A percentile compares a stretch with the other conserved stretches of the same genome.
Evolutionary conservation across 768 basidiomycete species (phyloP).

Genomic region (Termitomyces eurrhizus): DNA sequence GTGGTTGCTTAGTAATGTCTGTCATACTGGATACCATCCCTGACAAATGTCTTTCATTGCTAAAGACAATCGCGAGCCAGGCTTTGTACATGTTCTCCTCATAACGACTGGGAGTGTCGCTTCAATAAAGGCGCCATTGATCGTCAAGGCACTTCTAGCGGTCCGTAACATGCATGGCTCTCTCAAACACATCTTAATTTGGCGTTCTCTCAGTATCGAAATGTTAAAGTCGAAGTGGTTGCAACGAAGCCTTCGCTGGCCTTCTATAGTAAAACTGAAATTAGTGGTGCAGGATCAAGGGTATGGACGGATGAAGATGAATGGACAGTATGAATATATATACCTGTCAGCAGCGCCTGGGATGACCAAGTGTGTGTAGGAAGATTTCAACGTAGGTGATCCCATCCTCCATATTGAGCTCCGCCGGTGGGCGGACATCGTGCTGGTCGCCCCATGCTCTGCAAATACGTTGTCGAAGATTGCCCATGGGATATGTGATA

Average conservation of each 20-base stretch:
- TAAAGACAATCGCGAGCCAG: slow-evolving; percentile 35
- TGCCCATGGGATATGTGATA: slow-evolving; percentile 84
- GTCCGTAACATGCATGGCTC: slow-evolving; percentile 28
- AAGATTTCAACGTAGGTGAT: slow-evolving; percentile 73
- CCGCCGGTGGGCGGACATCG: slow-evolving; percentile 90
- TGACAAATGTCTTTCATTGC: slow-evolving; percentile 33
- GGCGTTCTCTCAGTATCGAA: slow-evolving; percentile 48
- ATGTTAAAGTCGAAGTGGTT: slow-evolving; percentile 79
- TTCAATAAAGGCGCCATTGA: slow-evolving; percentile 89
- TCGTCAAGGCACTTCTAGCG: slow-evolving; percentile 69
- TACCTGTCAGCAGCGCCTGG: not conserved
- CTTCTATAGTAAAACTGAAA: slow-evolving; percentile 62
- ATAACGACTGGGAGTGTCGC: slow-evolving; percentile 95
- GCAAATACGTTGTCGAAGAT: slow-evolving; percentile 97
- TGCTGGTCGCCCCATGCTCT: slow-evolving; percentile 92
- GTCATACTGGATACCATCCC: not conserved
- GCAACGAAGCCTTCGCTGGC: slow-evolving; percentile 73
- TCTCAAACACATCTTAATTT: not conserved
- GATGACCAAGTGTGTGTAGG: slow-evolving; percentile 35
- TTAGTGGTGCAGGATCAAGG: slow-evolving; percentile 48
- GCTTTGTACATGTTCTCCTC: slow-evolving; percentile 66
- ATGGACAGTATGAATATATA: slow-evolving; percentile 60
- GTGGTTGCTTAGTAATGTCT: not conserved
- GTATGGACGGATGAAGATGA: slow-evolving; percentile 94
- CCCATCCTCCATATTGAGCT: slow-evolving; percentile 97